phyloP scores from a whole-genome alignment of 345 rosid genomes.

The Rhizophora mangle region DNA sequence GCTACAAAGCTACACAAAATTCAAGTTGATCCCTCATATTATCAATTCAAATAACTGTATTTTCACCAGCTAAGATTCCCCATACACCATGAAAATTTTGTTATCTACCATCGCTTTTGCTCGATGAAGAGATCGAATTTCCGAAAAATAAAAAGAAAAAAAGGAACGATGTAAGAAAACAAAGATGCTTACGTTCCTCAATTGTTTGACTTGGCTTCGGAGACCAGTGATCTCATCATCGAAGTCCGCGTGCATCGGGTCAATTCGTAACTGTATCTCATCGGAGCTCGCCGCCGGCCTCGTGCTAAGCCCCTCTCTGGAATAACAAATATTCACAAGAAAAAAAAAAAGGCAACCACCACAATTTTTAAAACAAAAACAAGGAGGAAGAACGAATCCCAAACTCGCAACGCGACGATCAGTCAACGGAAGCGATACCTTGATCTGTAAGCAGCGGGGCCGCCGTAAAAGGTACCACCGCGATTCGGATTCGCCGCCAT shows the following conservation, averaged over 20 bases:
- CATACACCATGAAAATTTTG: background rate
- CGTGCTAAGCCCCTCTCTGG: conserved; percentile 76
- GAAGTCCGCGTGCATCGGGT: conserved; percentile 73
- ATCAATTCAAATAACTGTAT: background rate
- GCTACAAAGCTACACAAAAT: background rate
- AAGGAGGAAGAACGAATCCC: background rate
- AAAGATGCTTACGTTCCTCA: conserved; percentile 49
- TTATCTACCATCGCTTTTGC: too few relatives aligned
- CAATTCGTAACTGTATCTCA: conserved; percentile 78
- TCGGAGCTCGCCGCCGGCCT: conserved; percentile 61
- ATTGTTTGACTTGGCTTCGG: conserved; percentile 67
- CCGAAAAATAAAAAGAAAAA: background rate
- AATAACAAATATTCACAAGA: background rate
- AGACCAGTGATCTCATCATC: conserved; percentile 81
- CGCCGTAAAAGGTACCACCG: conserved; percentile 52
- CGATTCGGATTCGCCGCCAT: conserved; percentile 56
- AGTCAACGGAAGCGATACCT: conserved; percentile 23
- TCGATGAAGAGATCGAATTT: too few relatives aligned
- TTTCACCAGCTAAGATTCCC: background rate
- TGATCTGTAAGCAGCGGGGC: conserved; percentile 66
- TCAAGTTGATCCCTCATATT: background rate
- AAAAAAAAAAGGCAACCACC: background rate
- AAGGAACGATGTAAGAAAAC: background rate
- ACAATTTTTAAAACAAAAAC: background rate
- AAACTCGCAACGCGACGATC: conserved; percentile 4